Conservation (phyloP, 2,329 filamentous ascomycete genomes). For the Xylariomycetidae sp. region DNA sequence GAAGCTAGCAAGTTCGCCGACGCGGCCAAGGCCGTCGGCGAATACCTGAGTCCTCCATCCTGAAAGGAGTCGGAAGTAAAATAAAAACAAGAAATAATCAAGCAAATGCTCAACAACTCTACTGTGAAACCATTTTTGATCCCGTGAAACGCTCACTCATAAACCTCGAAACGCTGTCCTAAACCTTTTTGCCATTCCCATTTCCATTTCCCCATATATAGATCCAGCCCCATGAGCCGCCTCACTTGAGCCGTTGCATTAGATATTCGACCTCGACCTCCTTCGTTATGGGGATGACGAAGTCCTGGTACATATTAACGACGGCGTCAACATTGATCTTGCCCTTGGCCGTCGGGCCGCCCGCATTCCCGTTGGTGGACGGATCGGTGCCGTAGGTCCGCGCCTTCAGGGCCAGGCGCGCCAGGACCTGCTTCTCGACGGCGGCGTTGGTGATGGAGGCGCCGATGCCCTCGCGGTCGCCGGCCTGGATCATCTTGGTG, state of each 20-base stretch:
- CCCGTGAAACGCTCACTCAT: too few species aligned
- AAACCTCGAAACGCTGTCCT: neutral
- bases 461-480: constrained; percentile 76
- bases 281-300: constrained; percentile 96
- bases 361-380: constrained; percentile 50
- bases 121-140: neutral
- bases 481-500: constrained; percentile 74
- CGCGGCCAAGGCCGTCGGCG: constrained; percentile 70
- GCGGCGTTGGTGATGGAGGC: constrained; percentile 84
- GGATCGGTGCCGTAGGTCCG: constrained; percentile 92
- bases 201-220: constrained; percentile 4
- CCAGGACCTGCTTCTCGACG: constrained; percentile 88
- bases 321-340: constrained; percentile 95
- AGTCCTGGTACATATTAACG: constrained; percentile 83
- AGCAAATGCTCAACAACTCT: neutral
- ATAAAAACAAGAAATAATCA: constrained; percentile 15
- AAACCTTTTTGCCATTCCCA: constrained; percentile 2
- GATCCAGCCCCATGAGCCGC: constrained; percentile 7
- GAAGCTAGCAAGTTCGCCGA: constrained; percentile 71
- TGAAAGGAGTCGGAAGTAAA: constrained; percentile 29
- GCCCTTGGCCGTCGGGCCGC: too few species aligned
- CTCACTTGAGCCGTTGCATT: constrained; percentile 74
- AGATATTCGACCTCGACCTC: constrained; percentile 97
- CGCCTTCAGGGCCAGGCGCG: constrained; percentile 81
- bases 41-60: constrained; percentile 60